Conservation (phyloP, 805 yeast genomes). For the Zygotorulaspora sp. region DNA sequence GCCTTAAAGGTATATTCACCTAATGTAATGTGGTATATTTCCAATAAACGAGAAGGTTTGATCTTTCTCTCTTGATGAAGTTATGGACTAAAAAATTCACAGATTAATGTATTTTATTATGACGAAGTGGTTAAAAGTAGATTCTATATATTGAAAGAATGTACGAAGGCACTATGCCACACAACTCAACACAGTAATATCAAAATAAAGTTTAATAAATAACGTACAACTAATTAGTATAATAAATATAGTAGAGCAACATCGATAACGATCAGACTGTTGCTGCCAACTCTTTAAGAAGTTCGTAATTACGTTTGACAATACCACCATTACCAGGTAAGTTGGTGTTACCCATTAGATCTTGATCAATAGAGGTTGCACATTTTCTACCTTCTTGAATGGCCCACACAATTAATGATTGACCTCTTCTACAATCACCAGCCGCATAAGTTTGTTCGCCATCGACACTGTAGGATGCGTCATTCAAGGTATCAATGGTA, state of each 20-base stretch:
- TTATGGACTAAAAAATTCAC: too few relatives aligned
- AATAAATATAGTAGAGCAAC: constrained; percentile 2
- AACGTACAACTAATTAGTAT: neutral
- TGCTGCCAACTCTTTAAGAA: constrained; percentile 72
- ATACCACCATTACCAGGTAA: constrained; percentile 94
- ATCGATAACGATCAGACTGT: constrained; percentile 9
- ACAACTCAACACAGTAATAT: too few relatives aligned
- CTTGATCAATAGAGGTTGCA: constrained; percentile 87
- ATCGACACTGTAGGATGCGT: constrained; percentile 64
- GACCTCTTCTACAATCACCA: constrained; percentile 99
- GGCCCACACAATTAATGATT: constrained; percentile 98
- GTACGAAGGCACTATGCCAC: too few relatives aligned
- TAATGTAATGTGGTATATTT: too few relatives aligned
- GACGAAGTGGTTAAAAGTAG: too few relatives aligned
- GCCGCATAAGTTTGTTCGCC: constrained; percentile 81
- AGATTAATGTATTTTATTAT: too few relatives aligned
- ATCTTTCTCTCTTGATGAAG: too few relatives aligned
- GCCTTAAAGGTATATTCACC: constrained; percentile 18
- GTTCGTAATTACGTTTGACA: constrained; percentile 73
- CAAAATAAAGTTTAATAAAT: constrained; percentile 9
- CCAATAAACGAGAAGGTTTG: too few relatives aligned
- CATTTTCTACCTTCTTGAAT: constrained; percentile 99
- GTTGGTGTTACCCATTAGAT: constrained; percentile 69
- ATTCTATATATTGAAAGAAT: too few relatives aligned
- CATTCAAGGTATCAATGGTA: constrained; percentile 53